Evolutionary conservation across 2,329 filamentous ascomycete genomes (phyloP), one percentile per base, ranked within the genome.

Genomic region (Claviceps cyperi): DNA sequence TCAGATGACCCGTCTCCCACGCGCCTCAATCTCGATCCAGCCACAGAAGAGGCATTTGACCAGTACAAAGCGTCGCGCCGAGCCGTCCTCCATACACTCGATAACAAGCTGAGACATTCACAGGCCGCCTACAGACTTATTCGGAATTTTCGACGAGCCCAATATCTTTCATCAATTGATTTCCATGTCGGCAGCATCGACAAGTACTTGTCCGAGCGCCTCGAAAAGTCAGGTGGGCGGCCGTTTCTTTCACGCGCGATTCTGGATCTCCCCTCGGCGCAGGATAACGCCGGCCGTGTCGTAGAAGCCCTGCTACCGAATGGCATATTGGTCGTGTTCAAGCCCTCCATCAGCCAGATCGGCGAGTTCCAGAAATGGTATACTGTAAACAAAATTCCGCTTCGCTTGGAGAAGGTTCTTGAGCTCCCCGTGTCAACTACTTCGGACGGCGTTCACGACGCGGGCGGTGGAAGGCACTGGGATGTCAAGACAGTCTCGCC

Each of bases 321-420:
- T 58, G 85, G 81, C 0, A 68, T 77, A 8, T 68, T 91, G 35
- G 70, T 84, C 14, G 72, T 88, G 1, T 92, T 89, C 66, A 81
- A 80, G 55, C 86, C 86, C 0, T 86, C 80, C 57, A 80, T 92
- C 52, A 89, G 85, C 9, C 86, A 91, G 63, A 83, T 91, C 50
- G 79, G 75, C 40, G 74, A 80, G 5, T 84, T 82, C 52, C 59
- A 64, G 39, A 51, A 59, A 19, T 68, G 66, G 66, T 49, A 80
- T 35, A 74, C 73, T 51, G 65, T 73, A 28, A 67, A 76, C 13
- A 65, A 64, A 2, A 66, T 86, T 49, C 77, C 78, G 15, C 49
- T 76, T 21, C 63, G 72, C 24, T 64, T 81, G 8, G 80, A 84
- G 39, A 73, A 70, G 43, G 76, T 80, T 0, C 59, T 84, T 15